Percentiles rank a stretch among this genome's conserved stretches.
These are phyloP conservation scores for Xylaria sp. DNA, from an alignment of 2,329 filamentous ascomycete genomes.

Conservation along the genomic window DNA sequence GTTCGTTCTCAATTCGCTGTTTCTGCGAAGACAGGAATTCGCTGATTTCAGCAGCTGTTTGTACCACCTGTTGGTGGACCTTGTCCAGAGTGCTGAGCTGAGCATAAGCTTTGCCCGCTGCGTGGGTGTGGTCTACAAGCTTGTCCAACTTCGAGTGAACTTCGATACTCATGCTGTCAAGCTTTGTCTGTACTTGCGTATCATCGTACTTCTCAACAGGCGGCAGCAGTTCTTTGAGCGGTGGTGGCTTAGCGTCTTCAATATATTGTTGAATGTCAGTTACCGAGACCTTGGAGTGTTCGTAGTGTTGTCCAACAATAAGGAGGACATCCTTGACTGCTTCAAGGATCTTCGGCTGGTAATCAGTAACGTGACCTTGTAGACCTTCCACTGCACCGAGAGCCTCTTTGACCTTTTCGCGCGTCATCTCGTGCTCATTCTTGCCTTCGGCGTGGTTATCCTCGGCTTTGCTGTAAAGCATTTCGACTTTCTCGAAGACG, in stretches of 20 bases:
- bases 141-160: constrained; percentile 56
- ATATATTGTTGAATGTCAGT: constrained; percentile 68
- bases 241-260: constrained; percentile 66
- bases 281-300: constrained; percentile 79
- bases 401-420: constrained; percentile 81
- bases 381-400: constrained; percentile 78
- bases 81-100: constrained; percentile 87
- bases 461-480: constrained; percentile 79
- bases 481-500: constrained; percentile 84
- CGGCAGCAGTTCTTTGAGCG: constrained; percentile 60
- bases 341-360: constrained; percentile 88
- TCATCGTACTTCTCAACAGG: constrained; percentile 62
- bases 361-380: constrained; percentile 81
- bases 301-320: constrained; percentile 86
- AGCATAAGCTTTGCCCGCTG: constrained; percentile 74
- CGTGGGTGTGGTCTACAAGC: constrained; percentile 72
- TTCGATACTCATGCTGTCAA: constrained; percentile 46
- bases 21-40: constrained; percentile 83
- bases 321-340: constrained; percentile 86
- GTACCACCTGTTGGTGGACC: constrained; percentile 87
- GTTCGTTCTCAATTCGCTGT: constrained; percentile 78
- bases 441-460: constrained; percentile 79
- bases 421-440: constrained; percentile 83
- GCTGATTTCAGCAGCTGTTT: constrained; percentile 84
- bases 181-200: constrained; percentile 45